Base-by-base conservation (phyloP, 139 green algal species). In the Volvox reticuliferus region DNA sequence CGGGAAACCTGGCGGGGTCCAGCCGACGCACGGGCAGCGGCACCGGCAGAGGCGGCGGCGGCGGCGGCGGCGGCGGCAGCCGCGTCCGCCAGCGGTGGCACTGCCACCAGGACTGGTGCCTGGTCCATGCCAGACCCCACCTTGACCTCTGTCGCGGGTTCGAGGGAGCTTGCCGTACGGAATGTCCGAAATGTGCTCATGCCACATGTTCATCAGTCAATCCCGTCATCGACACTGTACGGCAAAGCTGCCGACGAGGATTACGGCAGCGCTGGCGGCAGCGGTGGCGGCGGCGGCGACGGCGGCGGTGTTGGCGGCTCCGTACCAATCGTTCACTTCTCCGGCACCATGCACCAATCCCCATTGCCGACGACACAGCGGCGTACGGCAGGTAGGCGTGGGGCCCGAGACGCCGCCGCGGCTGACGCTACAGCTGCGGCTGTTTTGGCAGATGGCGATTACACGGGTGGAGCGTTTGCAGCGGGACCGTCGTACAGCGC, bases 241-340 rank as follows among this genome's bases (percentile, higher is more conserved):
- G 44, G 73, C 73, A 5, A 32, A n/a, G 13, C 28, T 13, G 24
- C 28, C 26, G 73, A 36, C 26, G 73, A 22, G 24, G 73, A 36
- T 79, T 19, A 79, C 28, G 73, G 26, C 24, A 35, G 24, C 28
- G n/a, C 0, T 35, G 20, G 36, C 78, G 67, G 78, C 78, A 20
- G 78, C 35, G 78, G 24, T 63, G n/a, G 12, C 78, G 20, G 36
- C 78, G 67, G 78, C 78, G 37, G 78, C 35, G 78, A 1, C 78
- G 32, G 20, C 36, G 2, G 36, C 78, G 37, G 36, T 44, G 37
- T 35, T 44, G 6, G 14, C 33, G 78, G 17, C 6, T 37, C 84
- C 30, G 68, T 80, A n/a, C 68, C 67, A 0, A 81, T 89, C 16
- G 84, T 67, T 0, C 80, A 55, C 68, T 89, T 89, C 84, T 67